These are phyloP conservation scores for Chalciporus piperatoides DNA, from an alignment of 1,284 basidiomycete genomes.

Conservation along the genomic window DNA sequence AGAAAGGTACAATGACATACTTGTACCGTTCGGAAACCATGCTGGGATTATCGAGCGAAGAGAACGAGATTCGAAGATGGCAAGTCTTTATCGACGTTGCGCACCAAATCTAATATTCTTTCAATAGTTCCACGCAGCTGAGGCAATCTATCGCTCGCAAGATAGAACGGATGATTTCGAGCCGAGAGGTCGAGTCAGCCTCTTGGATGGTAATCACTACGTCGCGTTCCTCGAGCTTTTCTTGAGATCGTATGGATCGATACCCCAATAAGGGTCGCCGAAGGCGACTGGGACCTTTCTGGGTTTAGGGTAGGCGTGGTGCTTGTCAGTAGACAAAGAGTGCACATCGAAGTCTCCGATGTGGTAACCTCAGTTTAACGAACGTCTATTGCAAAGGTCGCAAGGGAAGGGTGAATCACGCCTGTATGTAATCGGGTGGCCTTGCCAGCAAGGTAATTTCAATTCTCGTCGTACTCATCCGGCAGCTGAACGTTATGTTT, in stretches of 20 bases:
- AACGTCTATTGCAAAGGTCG: no score
- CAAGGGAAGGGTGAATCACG: no score
- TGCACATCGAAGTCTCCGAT: no score
- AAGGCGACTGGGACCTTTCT: no score
- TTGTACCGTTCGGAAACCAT: conserved; percentile 26
- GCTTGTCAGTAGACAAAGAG: no score
- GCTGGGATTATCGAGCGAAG: conserved; percentile 30
- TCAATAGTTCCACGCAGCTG: neutral
- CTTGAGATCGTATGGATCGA: conserved; percentile 45
- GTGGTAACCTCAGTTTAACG: no score
- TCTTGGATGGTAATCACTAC: conserved; percentile 18
- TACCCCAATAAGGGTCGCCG: conserved; percentile 54
- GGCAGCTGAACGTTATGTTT: conserved; percentile 52
- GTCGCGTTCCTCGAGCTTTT: conserved; percentile 36
- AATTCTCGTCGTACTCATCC: conserved; percentile 60
- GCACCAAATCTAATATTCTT: conserved; percentile 17
- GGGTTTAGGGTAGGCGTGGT: no score
- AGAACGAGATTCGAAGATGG: conserved; percentile 33
- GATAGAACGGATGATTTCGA: conserved; percentile 16
- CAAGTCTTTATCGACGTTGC: conserved; percentile 22
- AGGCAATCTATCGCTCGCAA: neutral
- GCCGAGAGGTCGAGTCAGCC: neutral
- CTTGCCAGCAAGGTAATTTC: no score
- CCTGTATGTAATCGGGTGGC: no score
- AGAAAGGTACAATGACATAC: conserved; percentile 18